These are phyloP conservation scores for Diversispora eburnea DNA, from an alignment of 192 early-diverging fungal genomes.

Conservation along the genomic window DNA sequence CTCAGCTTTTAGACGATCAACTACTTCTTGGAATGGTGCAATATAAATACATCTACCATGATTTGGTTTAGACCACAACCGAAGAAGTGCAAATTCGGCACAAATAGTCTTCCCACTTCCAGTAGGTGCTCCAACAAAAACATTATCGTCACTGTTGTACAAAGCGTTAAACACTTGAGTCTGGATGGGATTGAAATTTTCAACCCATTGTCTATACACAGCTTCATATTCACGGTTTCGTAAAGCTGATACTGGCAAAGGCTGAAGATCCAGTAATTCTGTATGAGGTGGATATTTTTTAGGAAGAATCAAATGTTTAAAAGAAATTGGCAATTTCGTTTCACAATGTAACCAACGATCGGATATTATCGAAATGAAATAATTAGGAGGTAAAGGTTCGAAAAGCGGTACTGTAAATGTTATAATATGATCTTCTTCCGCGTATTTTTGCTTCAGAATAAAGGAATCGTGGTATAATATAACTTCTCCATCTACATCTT, in stretches of 20 bases:
- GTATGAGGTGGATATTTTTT: conserved; percentile 93
- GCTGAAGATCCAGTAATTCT: conserved; percentile 90
- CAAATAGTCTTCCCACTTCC: conserved; percentile 94
- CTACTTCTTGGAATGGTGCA: conserved; percentile 83
- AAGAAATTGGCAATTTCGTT: conserved; percentile 87
- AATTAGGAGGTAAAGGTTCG: conserved; percentile 94
- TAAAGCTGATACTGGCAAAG: conserved; percentile 75
- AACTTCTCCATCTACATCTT: conserved; percentile 89
- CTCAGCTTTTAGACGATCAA: conserved; percentile 67
- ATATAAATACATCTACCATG: conserved; percentile 83
- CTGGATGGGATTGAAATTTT: conserved; percentile 91
- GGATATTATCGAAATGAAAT: conserved; percentile 88
- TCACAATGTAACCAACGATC: conserved; percentile 96
- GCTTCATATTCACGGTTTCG: conserved; percentile 72
- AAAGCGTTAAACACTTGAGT: conserved; percentile 91
- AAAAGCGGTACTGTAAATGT: conserved; percentile 88
- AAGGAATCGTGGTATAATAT: conserved; percentile 91
- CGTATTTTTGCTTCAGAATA: conserved; percentile 82
- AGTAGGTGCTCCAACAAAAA: conserved; percentile 87
- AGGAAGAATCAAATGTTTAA: conserved; percentile 88
- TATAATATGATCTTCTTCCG: conserved; percentile 76
- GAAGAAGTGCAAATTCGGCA: conserved; percentile 92
- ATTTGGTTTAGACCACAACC: conserved; percentile 67
- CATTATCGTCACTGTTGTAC: conserved; percentile 84
- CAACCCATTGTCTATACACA: conserved; percentile 56